Conservation (phyloP, 2,329 filamentous ascomycete genomes). For the Ascochyta viciae-villosae region DNA sequence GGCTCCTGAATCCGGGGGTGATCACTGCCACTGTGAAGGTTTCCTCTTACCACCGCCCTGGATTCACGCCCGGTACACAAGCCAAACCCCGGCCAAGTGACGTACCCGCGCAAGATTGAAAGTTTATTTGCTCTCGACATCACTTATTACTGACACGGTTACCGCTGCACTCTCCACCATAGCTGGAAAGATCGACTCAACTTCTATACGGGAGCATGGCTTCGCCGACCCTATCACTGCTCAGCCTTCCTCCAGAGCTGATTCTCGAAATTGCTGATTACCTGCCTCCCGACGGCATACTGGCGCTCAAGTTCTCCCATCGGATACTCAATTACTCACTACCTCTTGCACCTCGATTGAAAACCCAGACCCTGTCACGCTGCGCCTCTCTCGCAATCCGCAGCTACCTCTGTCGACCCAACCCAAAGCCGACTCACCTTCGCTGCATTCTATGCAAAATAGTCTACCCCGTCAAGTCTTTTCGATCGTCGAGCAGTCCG, state of each 20-base stretch:
- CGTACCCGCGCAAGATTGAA: slow-evolving; percentile 2
- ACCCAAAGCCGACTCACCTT: slow-evolving; percentile 18
- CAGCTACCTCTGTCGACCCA: slow-evolving; percentile 29
- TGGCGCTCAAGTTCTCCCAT: slow-evolving; percentile 50
- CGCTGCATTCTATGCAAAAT: slow-evolving; percentile 45
- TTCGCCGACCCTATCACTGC: slow-evolving; percentile 17
- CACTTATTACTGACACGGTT: background rate
- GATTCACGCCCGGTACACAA: slow-evolving; percentile 4
- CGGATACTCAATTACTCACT: slow-evolving; percentile 39
- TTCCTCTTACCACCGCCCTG: background rate
- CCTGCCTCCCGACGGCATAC: slow-evolving; percentile 46
- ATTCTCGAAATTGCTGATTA: slow-evolving; percentile 47
- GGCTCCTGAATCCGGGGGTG: background rate
- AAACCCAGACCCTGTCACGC: slow-evolving; percentile 21
- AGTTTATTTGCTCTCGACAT: slow-evolving; percentile 3
- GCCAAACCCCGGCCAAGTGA: slow-evolving; percentile 4
- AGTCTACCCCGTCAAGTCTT: slow-evolving; percentile 37
- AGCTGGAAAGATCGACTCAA: background rate
- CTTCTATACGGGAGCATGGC: slow-evolving; percentile 8
- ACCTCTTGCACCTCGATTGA: slow-evolving; percentile 23
- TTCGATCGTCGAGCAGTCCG: slow-evolving; percentile 41
- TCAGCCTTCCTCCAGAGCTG: slow-evolving; percentile 50
- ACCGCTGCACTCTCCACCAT: background rate
- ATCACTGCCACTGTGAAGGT: background rate
- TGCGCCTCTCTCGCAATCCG: slow-evolving; percentile 43